Evolutionary conservation across 1,284 basidiomycete genomes (phyloP).

Genomic region (Peniophora sp.): DNA sequence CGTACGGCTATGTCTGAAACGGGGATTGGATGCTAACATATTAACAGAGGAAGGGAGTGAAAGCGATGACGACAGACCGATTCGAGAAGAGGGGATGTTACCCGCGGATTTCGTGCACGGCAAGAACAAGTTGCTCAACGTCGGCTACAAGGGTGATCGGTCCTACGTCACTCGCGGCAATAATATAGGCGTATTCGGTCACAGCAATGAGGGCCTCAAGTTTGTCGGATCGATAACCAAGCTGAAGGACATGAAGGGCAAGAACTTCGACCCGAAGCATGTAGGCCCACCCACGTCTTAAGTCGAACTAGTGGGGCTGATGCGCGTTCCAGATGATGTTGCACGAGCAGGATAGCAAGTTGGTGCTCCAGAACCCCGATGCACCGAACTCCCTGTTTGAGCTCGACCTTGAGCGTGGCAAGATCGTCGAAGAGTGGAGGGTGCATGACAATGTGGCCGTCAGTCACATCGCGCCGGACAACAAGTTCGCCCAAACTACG

Average conservation of each 20-base stretch:
- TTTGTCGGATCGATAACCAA: conserved; percentile 88
- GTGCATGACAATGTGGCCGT: conserved; percentile 85
- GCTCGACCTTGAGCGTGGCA: conserved; percentile 93
- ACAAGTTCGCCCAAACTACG: conserved; percentile 94
- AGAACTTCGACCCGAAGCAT: conserved; percentile 81
- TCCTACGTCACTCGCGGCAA: conserved; percentile 95
- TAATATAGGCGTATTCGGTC: conserved; percentile 96
- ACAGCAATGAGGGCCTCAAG: conserved; percentile 74
- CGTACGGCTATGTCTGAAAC: not conserved
- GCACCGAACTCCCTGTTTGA: conserved; percentile 84
- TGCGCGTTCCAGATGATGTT: conserved; percentile 75
- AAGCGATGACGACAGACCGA: conserved; percentile 25
- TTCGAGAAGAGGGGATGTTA: conserved; percentile 26
- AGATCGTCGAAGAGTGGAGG: conserved; percentile 99
- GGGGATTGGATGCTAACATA: not conserved
- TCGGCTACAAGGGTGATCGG: conserved; percentile 94
- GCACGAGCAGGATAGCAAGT: conserved; percentile 94
- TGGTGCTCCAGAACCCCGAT: conserved; percentile 86
- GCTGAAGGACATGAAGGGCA: conserved; percentile 76
- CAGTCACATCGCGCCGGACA: conserved; percentile 85
- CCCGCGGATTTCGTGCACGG: conserved; percentile 46
- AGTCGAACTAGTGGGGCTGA: no score
- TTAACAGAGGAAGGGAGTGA: conserved; percentile 33
- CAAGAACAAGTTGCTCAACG: conserved; percentile 83
- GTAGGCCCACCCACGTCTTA: conserved; percentile 30